Evolutionary conservation across 2,329 filamentous ascomycete genomes (phyloP).

Genomic region (Eurotiales sp.): DNA sequence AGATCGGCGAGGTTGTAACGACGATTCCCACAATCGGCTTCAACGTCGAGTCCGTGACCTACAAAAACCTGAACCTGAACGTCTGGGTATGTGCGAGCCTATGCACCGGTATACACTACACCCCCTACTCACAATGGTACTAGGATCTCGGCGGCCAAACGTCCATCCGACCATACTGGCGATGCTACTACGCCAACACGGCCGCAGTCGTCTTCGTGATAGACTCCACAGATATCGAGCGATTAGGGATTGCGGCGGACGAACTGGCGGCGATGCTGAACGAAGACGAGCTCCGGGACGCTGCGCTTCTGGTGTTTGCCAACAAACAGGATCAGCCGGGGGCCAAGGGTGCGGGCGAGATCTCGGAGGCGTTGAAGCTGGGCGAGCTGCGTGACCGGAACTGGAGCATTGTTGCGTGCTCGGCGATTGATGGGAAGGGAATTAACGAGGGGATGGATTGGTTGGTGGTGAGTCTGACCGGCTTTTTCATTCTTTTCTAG

Average conservation of each 20-base stretch:
- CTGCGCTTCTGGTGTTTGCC: constrained; percentile 88
- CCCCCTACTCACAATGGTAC: no score
- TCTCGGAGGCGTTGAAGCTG: constrained; percentile 85
- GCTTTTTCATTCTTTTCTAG: no score
- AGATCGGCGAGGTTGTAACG: constrained; percentile 98
- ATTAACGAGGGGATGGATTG: constrained; percentile 99
- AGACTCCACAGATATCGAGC: constrained; percentile 95
- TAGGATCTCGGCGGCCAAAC: constrained; percentile 97
- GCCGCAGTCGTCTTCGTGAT: constrained; percentile 98
- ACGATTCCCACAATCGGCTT: constrained; percentile 99
- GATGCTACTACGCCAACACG: constrained; percentile 98
- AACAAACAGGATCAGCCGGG: constrained; percentile 99
- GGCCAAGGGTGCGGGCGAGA: constrained; percentile 93
- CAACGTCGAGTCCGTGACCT: constrained; percentile 97
- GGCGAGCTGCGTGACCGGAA: constrained; percentile 92
- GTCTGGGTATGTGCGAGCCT: constrained; percentile 70
- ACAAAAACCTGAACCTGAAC: constrained; percentile 98
- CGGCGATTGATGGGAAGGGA: constrained; percentile 89
- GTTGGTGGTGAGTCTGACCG: constrained; percentile 74
- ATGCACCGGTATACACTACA: background rate
- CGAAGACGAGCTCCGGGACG: constrained; percentile 93
- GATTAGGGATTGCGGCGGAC: constrained; percentile 85
- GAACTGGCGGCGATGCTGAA: constrained; percentile 93
- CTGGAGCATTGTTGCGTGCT: constrained; percentile 98
- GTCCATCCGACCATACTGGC: constrained; percentile 97